Conservation (phyloP, 305 asterid genomes). For the Rubia peregrina region DNA sequence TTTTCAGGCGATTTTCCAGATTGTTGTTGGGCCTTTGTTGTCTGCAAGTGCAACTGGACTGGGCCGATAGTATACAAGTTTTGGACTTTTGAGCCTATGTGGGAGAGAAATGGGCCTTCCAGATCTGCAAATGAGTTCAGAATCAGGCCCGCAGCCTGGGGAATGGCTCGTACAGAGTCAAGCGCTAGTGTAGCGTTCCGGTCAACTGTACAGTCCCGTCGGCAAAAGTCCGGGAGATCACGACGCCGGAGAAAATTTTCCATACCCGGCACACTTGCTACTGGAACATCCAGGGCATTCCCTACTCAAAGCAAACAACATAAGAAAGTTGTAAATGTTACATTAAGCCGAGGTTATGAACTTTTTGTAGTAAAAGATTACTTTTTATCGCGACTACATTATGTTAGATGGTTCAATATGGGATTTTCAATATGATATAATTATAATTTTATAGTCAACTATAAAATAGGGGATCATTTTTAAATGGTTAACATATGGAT, state of each 20-base stretch:
- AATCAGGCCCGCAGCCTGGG: slow-evolving; percentile 29
- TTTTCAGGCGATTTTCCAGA: not conserved
- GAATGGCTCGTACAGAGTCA: slow-evolving; percentile 18
- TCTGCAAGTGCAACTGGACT: slow-evolving; percentile 18
- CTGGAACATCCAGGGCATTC: slow-evolving; percentile 22
- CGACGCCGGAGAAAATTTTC: slow-evolving; percentile 28
- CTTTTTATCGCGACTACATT: too few relatives aligned
- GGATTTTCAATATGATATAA: too few relatives aligned
- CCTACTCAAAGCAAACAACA: not conserved
- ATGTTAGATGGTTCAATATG: too few relatives aligned
- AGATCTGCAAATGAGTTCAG: slow-evolving; percentile 33
- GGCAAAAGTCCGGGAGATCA: slow-evolving; percentile 35
- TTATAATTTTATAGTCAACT: too few relatives aligned
- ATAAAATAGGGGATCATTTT: too few relatives aligned
- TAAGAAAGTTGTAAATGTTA: too few relatives aligned
- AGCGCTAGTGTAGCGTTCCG: slow-evolving; percentile 13
- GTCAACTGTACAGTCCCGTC: slow-evolving; percentile 12
- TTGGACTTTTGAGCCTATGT: slow-evolving; percentile 16
- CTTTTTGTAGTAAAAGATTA: too few relatives aligned
- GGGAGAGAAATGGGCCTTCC: slow-evolving; percentile 24
- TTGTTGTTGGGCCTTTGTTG: not conserved
- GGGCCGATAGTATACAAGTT: slow-evolving; percentile 32
- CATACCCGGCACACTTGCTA: slow-evolving; percentile 28
- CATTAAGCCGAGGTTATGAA: too few relatives aligned
- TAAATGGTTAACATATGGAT: too few relatives aligned